Evolutionary conservation across 2,329 filamentous ascomycete species (phyloP).

Genomic region (Botrytis hyacinthi): DNA sequence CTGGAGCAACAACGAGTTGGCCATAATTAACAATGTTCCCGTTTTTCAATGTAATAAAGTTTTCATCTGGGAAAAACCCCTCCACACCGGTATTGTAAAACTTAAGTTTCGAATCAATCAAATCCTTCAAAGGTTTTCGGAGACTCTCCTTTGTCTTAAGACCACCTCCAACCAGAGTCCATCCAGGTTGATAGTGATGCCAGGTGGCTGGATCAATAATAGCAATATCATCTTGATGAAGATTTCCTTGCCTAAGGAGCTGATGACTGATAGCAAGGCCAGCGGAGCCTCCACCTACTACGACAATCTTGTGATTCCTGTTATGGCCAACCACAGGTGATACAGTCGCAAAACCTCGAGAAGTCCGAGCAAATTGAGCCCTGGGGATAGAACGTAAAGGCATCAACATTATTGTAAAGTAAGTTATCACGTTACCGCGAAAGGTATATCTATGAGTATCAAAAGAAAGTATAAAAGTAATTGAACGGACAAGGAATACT

Average conservation of each 20-base stretch:
- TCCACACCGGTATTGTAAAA: constrained; percentile 55
- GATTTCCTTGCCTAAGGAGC: constrained; percentile 58
- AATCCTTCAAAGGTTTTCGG: constrained; percentile 47
- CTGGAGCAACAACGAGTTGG: constrained; percentile 62
- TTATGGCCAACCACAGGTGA: constrained; percentile 40
- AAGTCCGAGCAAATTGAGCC: neutral
- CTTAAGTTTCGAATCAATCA: constrained; percentile 60
- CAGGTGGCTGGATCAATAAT: constrained; percentile 60
- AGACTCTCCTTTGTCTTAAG: constrained; percentile 62
- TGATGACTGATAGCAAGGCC: constrained; percentile 67
- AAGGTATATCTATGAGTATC: neutral
- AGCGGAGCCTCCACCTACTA: constrained; percentile 65
- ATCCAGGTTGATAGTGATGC: constrained; percentile 69
- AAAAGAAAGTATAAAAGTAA: neutral
- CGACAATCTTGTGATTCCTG: constrained; percentile 60
- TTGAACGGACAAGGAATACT: neutral
- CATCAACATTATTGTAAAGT: neutral
- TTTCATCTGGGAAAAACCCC: constrained; percentile 54
- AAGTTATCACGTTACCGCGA: neutral
- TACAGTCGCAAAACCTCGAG: constrained; percentile 32
- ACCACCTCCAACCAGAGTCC: constrained; percentile 66
- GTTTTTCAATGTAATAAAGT: constrained; percentile 53
- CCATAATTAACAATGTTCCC: constrained; percentile 60
- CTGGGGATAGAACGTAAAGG: neutral
- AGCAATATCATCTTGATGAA: constrained; percentile 59